Evolutionary conservation across 2,329 filamentous ascomycete genomes (phyloP).

Genomic region (Plenodomus tracheiphilus): DNA sequence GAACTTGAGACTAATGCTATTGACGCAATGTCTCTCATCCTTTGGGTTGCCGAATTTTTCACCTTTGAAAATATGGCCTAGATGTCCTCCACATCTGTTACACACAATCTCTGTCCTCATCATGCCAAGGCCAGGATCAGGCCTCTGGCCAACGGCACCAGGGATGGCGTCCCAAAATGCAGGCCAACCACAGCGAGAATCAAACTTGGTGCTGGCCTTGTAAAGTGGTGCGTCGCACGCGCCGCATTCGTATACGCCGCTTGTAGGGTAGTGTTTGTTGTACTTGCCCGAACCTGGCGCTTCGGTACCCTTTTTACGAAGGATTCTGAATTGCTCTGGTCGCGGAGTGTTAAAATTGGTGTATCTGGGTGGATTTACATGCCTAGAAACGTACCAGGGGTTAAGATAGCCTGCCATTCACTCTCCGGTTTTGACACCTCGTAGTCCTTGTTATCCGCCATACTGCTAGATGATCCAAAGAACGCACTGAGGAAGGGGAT

Average conservation of each 20-base stretch:
- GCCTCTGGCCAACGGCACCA: conserved; percentile 81
- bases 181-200: conserved; percentile 95
- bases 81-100: conserved; percentile 87
- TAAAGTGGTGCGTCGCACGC: conserved; percentile 88
- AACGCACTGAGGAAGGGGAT: conserved; percentile 79
- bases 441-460: conserved; percentile 64
- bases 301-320: conserved; percentile 92
- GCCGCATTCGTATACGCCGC: conserved; percentile 84
- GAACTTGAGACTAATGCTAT: conserved; percentile 89
- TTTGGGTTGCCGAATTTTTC: conserved; percentile 84
- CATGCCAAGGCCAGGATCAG: conserved; percentile 80
- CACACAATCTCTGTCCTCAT: conserved; percentile 90
- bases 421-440: conserved; percentile 79
- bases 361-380: neutral
- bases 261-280: conserved; percentile 78
- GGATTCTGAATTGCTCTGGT: conserved; percentile 90
- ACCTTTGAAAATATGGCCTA: conserved; percentile 91
- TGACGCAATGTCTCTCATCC: conserved; percentile 96
- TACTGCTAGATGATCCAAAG: conserved; percentile 63
- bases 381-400: conserved; percentile 56
- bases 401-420: conserved; percentile 89
- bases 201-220: conserved; percentile 92
- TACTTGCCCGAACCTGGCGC: conserved; percentile 77
- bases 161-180: conserved; percentile 96
- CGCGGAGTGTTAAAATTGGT: conserved; percentile 11